Conservation (phyloP, 2,329 filamentous ascomycete genomes). For the Neofusicoccum umdonicola region DNA sequence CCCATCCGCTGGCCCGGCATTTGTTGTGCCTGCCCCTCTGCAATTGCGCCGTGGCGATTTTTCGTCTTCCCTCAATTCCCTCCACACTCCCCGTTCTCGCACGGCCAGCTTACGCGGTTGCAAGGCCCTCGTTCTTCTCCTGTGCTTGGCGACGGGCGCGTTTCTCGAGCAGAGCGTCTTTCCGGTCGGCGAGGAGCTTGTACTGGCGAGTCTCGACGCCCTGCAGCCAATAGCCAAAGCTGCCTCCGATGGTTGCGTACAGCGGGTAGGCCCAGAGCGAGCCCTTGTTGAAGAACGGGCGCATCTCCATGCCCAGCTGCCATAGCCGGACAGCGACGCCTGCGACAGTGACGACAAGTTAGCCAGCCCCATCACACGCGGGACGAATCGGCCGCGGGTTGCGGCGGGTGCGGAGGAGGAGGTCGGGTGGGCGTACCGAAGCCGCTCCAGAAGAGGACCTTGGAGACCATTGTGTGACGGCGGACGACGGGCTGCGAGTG, state of each 20-base stretch:
- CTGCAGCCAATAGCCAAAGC: constrained; percentile 96
- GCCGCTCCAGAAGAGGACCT: constrained; percentile 78
- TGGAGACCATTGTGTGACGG: constrained; percentile 48
- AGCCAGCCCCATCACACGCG: constrained; percentile 22
- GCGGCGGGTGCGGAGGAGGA: constrained; percentile 18
- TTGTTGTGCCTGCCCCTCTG: not conserved
- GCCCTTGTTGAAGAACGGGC: constrained; percentile 81
- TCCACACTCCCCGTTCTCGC: not conserved
- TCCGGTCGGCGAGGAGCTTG: constrained; percentile 72
- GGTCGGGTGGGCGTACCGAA: constrained; percentile 67
- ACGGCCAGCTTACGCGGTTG: not conserved
- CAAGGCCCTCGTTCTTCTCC: not conserved
- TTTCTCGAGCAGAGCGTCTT: constrained; percentile 83
- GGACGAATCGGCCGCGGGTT: not conserved
- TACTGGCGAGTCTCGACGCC: constrained; percentile 83
- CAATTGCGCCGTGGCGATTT: not conserved
- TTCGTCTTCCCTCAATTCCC: not conserved
- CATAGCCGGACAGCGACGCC: constrained; percentile 89
- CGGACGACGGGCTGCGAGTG: not conserved
- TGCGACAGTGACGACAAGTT: constrained; percentile 40
- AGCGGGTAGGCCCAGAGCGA: constrained; percentile 89
- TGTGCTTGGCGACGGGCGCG: constrained; percentile 56
- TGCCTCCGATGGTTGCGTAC: constrained; percentile 80
- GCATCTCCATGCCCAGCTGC: constrained; percentile 98
- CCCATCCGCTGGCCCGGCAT: not conserved